Percentiles rank a stretch among this genome's conserved stretches.
Evolutionary conservation across 306 rosid genomes (phyloP).

Genomic region (Quercus parvula): DNA sequence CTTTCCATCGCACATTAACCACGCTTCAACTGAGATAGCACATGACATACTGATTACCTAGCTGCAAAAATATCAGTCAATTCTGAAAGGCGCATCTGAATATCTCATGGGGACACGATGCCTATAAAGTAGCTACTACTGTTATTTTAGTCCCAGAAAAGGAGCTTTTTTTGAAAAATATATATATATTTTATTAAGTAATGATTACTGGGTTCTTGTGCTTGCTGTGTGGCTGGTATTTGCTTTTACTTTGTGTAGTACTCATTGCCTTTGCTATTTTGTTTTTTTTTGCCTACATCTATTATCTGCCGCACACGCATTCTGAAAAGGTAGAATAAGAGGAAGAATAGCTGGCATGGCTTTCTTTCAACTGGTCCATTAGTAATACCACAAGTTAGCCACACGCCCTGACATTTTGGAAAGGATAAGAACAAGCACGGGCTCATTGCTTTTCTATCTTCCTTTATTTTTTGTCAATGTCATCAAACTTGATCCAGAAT

Average conservation of each 20-base stretch:
- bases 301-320: background rate
- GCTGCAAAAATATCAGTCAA: background rate
- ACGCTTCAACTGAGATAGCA: background rate
- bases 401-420: background rate
- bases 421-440: constrained; percentile 1
- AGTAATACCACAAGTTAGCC: background rate
- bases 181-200: background rate
- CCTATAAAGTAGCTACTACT: background rate
- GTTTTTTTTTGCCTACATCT: background rate
- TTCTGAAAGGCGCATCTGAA: background rate
- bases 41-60: background rate
- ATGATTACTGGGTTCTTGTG: background rate
- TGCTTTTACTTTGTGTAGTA: background rate
- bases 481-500: background rate
- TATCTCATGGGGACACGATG: background rate
- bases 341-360: background rate
- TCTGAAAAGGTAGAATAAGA: background rate
- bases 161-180: no score
- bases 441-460: background rate
- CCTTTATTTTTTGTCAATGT: background rate
- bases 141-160: background rate
- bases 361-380: background rate
- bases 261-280: background rate
- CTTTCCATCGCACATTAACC: background rate
- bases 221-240: background rate